Conservation (phyloP, 768 basidiomycete genomes). For the Baorangia bicolor region DNA sequence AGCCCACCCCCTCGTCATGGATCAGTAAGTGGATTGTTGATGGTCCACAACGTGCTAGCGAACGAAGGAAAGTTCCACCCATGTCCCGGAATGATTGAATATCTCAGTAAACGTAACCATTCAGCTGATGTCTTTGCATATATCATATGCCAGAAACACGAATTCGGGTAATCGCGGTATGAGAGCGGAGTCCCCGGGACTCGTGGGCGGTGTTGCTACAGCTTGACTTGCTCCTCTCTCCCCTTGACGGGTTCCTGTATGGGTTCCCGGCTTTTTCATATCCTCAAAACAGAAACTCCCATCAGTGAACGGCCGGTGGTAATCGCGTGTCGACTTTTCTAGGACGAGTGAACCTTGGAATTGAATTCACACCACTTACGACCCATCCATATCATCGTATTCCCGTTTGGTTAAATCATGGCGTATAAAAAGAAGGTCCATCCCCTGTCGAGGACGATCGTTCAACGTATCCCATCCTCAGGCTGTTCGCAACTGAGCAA, state of each 20-base stretch:
- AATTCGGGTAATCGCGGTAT: background rate
- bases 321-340: background rate
- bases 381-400: too few species aligned
- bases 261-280: too few species aligned
- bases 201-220: background rate
- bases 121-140: background rate
- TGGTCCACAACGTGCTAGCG: too few species aligned
- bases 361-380: background rate
- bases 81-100: background rate
- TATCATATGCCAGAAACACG: background rate
- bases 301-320: too few species aligned
- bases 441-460: background rate
- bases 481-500: background rate
- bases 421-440: background rate
- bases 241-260: background rate
- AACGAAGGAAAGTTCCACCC: background rate
- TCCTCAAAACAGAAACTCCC: too few species aligned
- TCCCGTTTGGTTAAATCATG: background rate
- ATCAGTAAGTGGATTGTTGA: background rate
- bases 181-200: background rate
- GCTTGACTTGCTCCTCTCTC: background rate
- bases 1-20: background rate
- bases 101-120: background rate
- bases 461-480: background rate
- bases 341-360: background rate